These are phyloP conservation scores for Monilinia polystroma DNA, from an alignment of 2,329 filamentous ascomycete species.

Conservation along the genomic window DNA sequence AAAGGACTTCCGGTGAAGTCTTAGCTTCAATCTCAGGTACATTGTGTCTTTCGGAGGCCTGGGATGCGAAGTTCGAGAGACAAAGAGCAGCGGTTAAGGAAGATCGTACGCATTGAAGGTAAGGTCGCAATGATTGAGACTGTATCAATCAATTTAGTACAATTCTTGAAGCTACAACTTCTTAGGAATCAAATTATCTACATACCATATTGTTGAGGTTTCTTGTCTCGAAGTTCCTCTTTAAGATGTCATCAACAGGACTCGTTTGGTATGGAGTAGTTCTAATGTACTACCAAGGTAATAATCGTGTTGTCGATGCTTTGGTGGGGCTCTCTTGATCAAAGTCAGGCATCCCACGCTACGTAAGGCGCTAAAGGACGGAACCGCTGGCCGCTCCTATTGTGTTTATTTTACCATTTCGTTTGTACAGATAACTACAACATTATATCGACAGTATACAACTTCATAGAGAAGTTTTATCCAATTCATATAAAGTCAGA, in stretches of 20 bases:
- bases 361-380: conserved; percentile 29
- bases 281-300: background rate
- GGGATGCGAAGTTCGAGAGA: conserved; percentile 94
- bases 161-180: background rate
- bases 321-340: conserved; percentile 25
- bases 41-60: conserved; percentile 95
- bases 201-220: conserved; percentile 26
- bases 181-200: background rate
- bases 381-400: conserved; percentile 3
- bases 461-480: conserved; percentile 4
- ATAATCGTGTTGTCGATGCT: conserved; percentile 27
- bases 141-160: background rate
- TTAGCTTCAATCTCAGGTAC: conserved; percentile 95
- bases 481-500: background rate
- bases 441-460: background rate
- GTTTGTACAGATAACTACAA: background rate
- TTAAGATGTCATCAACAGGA: conserved; percentile 22
- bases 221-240: conserved; percentile 9
- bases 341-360: conserved; percentile 32
- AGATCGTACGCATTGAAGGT: conserved; percentile 93
- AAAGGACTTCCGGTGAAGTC: conserved; percentile 87
- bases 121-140: conserved; percentile 96
- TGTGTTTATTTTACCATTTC: conserved; percentile 21
- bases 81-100: conserved; percentile 92
- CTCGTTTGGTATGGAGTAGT: no score